Conservation (phyloP, 257 asterid genomes). For the Solanum tarijense region DNA sequence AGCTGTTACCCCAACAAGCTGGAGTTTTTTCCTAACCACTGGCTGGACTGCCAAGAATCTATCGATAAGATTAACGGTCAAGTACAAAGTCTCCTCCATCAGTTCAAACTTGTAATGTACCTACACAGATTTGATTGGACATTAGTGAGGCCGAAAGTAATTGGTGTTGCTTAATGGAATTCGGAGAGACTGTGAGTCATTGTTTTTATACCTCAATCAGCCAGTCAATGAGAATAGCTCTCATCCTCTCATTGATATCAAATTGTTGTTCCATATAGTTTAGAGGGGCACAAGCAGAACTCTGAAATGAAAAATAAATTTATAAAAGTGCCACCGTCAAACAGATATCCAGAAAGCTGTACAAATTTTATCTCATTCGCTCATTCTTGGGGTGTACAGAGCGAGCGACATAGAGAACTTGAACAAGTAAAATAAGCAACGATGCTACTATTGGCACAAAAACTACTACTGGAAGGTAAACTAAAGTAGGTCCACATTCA, state of each 20-base stretch:
- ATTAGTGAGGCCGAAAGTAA: neutral
- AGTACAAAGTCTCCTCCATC: slow-evolving; percentile 86
- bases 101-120: slow-evolving; percentile 96
- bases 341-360: neutral
- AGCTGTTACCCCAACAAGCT: slow-evolving; percentile 87
- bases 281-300: slow-evolving; percentile 40
- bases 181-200: neutral
- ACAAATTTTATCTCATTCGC: neutral
- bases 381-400: neutral
- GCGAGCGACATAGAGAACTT: neutral
- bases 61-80: slow-evolving; percentile 76
- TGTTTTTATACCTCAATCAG: slow-evolving; percentile 60
- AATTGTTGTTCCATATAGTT: slow-evolving; percentile 57
- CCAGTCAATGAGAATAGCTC: slow-evolving; percentile 91
- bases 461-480: neutral
- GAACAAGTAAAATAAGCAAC: neutral
- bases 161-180: neutral
- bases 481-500: neutral
- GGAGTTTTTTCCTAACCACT: slow-evolving; percentile 70
- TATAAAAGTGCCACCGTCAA: neutral
- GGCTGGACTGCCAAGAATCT: slow-evolving; percentile 51
- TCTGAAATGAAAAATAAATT: slow-evolving; percentile 20
- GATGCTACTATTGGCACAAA: neutral
- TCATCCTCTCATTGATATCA: slow-evolving; percentile 83
- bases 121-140: slow-evolving; percentile 15